Conservation (phyloP, 2,329 filamentous ascomycete species). For the Juglanconis oblonga region DNA sequence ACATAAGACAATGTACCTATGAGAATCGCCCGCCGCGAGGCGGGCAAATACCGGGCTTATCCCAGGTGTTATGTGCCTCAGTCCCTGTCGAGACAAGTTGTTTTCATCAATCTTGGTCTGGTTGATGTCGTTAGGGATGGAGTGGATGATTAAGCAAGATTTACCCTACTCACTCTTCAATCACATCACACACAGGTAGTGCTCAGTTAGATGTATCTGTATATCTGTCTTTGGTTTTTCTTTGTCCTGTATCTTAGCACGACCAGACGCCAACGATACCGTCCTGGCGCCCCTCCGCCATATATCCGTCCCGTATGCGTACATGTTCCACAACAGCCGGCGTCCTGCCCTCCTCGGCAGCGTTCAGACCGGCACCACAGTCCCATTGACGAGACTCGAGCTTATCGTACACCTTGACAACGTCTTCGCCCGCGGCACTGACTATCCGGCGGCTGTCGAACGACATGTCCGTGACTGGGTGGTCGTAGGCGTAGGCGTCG, state of each 20-base stretch:
- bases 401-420: constrained; percentile 98
- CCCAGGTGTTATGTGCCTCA: too few species aligned
- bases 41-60: too few species aligned
- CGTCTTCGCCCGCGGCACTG: constrained; percentile 83
- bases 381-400: constrained; percentile 95
- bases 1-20: too few species aligned
- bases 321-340: constrained; percentile 78
- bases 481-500: constrained; percentile 94
- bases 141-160: too few species aligned
- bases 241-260: constrained; percentile 43
- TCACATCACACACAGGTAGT: too few species aligned
- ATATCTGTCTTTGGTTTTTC: constrained; percentile 1
- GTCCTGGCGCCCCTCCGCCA: constrained; percentile 85
- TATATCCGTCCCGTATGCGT: constrained; percentile 87
- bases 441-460: constrained; percentile 91
- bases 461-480: constrained; percentile 92
- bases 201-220: neutral
- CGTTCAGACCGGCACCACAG: constrained; percentile 78
- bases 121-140: too few species aligned
- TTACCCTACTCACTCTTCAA: too few species aligned
- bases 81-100: too few species aligned
- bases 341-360: constrained; percentile 62
- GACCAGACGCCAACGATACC: constrained; percentile 91
- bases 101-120: too few species aligned
- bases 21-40: too few species aligned